Evolutionary conservation across 176 grass and related monocot genomes (phyloP).

Genomic region (Carex littledalei): DNA sequence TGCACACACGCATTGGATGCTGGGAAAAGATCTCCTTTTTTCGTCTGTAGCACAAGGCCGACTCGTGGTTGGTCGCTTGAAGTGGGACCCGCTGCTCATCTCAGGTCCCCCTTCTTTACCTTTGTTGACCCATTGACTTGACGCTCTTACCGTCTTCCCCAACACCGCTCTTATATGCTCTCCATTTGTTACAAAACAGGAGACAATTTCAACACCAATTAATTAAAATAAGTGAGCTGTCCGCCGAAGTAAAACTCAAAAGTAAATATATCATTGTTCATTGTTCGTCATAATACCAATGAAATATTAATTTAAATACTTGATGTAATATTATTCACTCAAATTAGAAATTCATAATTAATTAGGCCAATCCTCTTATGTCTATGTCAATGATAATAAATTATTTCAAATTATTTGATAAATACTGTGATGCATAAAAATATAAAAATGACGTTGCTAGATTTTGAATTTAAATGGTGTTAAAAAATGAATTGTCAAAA

Average conservation of each 20-base stretch:
- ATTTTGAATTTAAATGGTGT: background rate
- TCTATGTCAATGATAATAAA: no score
- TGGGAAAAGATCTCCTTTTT: constrained; percentile 14
- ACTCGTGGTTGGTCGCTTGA: constrained; percentile 3
- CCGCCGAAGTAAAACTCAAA: no score
- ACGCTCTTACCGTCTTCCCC: background rate
- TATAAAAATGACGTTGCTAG: background rate
- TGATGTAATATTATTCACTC: no score
- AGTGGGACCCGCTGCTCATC: constrained; percentile 14
- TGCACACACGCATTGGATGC: constrained; percentile 20
- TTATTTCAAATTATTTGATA: no score
- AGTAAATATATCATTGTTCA: no score
- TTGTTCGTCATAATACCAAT: no score
- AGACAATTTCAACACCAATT: background rate
- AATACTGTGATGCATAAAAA: no score
- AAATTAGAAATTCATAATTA: no score
- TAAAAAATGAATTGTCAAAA: background rate
- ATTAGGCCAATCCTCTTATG: no score
- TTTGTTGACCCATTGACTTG: constrained; percentile 19
- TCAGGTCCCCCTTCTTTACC: background rate
- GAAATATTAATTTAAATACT: no score
- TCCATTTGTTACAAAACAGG: background rate
- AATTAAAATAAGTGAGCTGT: no score
- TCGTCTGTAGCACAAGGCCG: background rate
- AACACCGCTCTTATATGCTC: background rate